Evolutionary conservation across 176 grass and related monocot species (phyloP), one percentile per base, ranked within the genome.

Genomic region (Alopecurus myosuroides): DNA sequence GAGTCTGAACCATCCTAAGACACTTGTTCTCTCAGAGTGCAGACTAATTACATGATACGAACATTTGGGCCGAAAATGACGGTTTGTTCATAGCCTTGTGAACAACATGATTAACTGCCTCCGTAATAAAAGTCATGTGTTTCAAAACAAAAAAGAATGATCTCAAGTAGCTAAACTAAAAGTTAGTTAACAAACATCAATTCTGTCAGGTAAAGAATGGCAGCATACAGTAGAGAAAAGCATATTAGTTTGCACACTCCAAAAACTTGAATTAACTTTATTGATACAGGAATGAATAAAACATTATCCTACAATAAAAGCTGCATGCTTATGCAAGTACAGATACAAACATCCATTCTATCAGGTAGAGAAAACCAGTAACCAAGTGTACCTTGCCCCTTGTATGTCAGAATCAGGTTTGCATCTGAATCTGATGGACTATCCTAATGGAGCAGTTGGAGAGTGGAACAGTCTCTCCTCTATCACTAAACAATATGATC

Each of bases 381-480:
- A 86, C 31, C 79, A 90, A 51, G 77, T 83, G 25, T 86, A 79
- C 84, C 87, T 80, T 75, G 31, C 45, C 87, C 66, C 22, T 34
- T 73, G 65, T 86, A 55, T 12, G 26, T 55, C 70, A 82, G 73
- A 66, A 82, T 78, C 73, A 82, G 63, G 74, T 48, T 82, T 72
- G 2, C 72, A 46, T 79, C 84, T 65, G 74, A 84, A 80, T 41
- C 41, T 74, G 70, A 18, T 74, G 66, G 60, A 78, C 9, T 83
- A 79, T 73, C 44, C 58, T 78, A 77, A 82, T 82, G 34, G 73
- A 37, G 74, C 45, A 11, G 28, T 57, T 67, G 37, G 34, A 82
- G 19, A 37, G 36, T 79, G 53, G 0, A 79, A 49, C 35, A 88
- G 11, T 11, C 51, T 17, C 64, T 65, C 58, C 28, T 85, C 53